Base-by-base conservation (phyloP, 192 early-diverging fungal species). In the Podila horticola region DNA sequence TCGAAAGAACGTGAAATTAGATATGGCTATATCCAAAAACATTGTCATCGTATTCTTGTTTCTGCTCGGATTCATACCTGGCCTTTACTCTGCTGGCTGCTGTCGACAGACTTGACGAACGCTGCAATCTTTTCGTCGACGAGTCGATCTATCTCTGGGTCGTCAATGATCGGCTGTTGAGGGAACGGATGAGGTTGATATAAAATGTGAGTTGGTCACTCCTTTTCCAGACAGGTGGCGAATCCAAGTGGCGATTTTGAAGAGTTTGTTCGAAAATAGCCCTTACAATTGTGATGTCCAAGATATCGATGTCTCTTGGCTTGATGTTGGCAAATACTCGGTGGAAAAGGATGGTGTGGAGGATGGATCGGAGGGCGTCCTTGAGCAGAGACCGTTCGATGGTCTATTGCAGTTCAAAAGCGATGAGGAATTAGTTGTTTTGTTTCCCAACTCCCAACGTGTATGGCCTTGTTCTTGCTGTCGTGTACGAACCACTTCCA, bases 321-420 rank as follows among this genome's bases (percentile, higher is more conserved):
- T 70, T 84, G 64, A 91, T 75, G 58, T 84, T 91, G 30, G 81
- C 74, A 60, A 90, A 83, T 22, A 90, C 69, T 30, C 90, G 69
- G 86, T 91, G 89, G 64, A 91, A 91, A 59, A 90, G 84, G 36
- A 91, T 89, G 4, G 90, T 86, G 65, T 91, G 90, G 7, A 91
- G 67, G 20, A 91, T 66, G 29, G 87, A 88, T 9, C 67, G 70
- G 49, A 81, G 71, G 19, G 67, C 71, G 3, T 72, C 66, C 13
- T 65, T 72, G 34, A 81, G 71, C 26, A 69, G 69, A 19, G 50
- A 38, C 17, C 77, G 65, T 38, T 81, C 77, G 15, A 81, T 71
- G 12, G 77, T 81, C 77, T 81, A 71, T 17, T 20, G 20, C 20
- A 59, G 15, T 17, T 22, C 17, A 30, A 17, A 50, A 19, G n/a